Conservation (phyloP, 2,329 filamentous ascomycete genomes). For the Colletotrichum sp. region DNA sequence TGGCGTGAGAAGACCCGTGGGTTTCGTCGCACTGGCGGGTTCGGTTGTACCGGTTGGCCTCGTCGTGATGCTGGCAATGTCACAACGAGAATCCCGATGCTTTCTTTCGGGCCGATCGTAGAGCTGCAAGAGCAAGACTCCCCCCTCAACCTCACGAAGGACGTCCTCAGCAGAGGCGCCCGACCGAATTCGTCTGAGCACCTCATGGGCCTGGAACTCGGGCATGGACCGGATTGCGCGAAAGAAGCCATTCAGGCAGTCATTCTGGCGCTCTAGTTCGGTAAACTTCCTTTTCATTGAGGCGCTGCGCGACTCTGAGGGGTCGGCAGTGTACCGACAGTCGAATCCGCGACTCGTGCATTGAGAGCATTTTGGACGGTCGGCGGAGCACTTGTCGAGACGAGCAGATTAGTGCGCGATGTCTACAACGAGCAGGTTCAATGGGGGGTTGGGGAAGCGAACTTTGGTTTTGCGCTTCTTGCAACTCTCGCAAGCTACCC, state of each 20-base stretch:
- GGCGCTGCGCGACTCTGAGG: background rate
- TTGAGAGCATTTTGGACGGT: constrained; percentile 41
- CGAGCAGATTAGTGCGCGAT: background rate
- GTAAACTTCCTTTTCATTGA: background rate
- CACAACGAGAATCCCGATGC: background rate
- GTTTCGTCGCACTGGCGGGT: background rate
- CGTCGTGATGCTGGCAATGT: background rate
- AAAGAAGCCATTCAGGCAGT: background rate
- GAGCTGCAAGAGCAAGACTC: background rate
- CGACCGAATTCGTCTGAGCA: background rate
- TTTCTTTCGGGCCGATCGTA: background rate
- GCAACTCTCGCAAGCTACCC: constrained; percentile 1
- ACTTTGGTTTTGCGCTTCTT: constrained; percentile 7
- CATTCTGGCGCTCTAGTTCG: background rate
- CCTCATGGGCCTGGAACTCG: background rate
- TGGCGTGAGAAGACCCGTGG: background rate
- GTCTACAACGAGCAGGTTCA: background rate
- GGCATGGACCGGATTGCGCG: background rate
- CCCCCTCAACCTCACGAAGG: background rate
- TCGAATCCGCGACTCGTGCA: constrained; percentile 38
- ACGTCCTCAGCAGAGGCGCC: background rate
- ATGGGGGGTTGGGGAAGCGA: background rate
- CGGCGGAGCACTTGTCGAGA: constrained; percentile 43
- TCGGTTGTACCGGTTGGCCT: background rate
- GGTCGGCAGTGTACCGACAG: constrained; percentile 42